Conservation (phyloP, 2,329 filamentous ascomycete species). For the Gaeumannomyces tritici region DNA sequence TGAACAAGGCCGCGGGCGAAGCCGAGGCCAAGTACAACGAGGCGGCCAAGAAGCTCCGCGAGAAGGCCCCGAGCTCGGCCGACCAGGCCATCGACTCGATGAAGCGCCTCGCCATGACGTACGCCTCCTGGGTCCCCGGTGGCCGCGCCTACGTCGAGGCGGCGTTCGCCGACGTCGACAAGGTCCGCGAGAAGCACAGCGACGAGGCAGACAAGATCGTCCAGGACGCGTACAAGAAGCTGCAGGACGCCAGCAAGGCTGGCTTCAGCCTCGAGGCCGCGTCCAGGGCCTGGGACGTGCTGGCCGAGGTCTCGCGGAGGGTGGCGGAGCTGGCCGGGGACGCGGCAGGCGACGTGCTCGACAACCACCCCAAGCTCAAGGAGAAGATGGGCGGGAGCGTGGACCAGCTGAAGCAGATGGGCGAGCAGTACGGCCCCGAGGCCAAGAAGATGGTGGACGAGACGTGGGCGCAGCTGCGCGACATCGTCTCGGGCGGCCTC, state of each 20-base stretch:
- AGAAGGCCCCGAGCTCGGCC: constrained; percentile 48
- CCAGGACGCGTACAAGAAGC: constrained; percentile 55
- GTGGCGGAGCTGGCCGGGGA: constrained; percentile 54
- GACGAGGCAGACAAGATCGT: constrained; percentile 63
- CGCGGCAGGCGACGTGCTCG: constrained; percentile 52
- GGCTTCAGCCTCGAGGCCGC: constrained; percentile 55
- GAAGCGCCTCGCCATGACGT: constrained; percentile 39
- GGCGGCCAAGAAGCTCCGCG: constrained; percentile 48
- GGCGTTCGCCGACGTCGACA: constrained; percentile 62
- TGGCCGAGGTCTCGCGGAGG: constrained; percentile 51
- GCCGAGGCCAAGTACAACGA: constrained; percentile 49
- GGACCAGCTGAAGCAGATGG: constrained; percentile 59
- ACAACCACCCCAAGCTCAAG: constrained; percentile 66
- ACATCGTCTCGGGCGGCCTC: constrained; percentile 53
- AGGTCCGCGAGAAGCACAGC: constrained; percentile 55
- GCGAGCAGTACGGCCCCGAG: constrained; percentile 62
- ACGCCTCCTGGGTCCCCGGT: constrained; percentile 64
- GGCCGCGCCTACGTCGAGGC: constrained; percentile 58
- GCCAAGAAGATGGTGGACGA: constrained; percentile 68
- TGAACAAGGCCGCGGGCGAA: constrained; percentile 40
- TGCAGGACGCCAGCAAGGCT: constrained; percentile 49
- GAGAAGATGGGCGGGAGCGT: constrained; percentile 60
- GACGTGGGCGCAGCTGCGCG: constrained; percentile 57
- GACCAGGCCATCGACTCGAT: constrained; percentile 52
- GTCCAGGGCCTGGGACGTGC: constrained; percentile 48